Conservation (phyloP, 169 alveolate species). For the Plasmodium falciparum region DNA sequence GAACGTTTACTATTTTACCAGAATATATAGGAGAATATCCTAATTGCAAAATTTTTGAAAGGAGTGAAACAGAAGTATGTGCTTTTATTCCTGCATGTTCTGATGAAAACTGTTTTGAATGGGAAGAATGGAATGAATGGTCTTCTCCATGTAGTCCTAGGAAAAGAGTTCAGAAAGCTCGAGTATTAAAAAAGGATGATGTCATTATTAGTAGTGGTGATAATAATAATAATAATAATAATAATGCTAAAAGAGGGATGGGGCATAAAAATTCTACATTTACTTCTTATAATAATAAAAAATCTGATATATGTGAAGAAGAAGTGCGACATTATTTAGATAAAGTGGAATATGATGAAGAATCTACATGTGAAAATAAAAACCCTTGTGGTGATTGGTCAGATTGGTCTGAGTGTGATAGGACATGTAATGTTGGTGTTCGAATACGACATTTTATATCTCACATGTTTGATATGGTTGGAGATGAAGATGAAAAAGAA, state of each 20-base stretch:
- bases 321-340: slow-evolving; percentile 9
- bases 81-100: slow-evolving; percentile 51
- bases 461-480: slow-evolving; percentile 15
- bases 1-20: slow-evolving; percentile 43
- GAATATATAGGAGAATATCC: slow-evolving; percentile 25
- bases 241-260: too few species aligned
- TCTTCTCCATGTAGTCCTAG: slow-evolving; percentile 67
- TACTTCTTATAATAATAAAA: background rate
- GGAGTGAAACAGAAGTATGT: slow-evolving; percentile 53
- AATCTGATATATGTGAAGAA: slow-evolving; percentile 18
- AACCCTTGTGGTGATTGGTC: slow-evolving; percentile 69
- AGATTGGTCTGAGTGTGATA: slow-evolving; percentile 70
- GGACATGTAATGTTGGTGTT: slow-evolving; percentile 59
- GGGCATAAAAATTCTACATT: too few species aligned
- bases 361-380: slow-evolving; percentile 10
- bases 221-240: background rate
- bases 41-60: slow-evolving; percentile 21
- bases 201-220: background rate
- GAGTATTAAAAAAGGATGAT: background rate
- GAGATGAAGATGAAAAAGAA: slow-evolving; percentile 13
- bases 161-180: slow-evolving; percentile 67
- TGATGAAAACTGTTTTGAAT: slow-evolving; percentile 69
- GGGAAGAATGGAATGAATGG: slow-evolving; percentile 73
- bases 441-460: slow-evolving; percentile 52
- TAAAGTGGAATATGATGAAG: slow-evolving; percentile 59